A percentile compares a stretch with the other conserved stretches of the same genome.
phyloP scores from a whole-genome alignment of 2,329 filamentous ascomycete species.

The Cercospora sp. region DNA sequence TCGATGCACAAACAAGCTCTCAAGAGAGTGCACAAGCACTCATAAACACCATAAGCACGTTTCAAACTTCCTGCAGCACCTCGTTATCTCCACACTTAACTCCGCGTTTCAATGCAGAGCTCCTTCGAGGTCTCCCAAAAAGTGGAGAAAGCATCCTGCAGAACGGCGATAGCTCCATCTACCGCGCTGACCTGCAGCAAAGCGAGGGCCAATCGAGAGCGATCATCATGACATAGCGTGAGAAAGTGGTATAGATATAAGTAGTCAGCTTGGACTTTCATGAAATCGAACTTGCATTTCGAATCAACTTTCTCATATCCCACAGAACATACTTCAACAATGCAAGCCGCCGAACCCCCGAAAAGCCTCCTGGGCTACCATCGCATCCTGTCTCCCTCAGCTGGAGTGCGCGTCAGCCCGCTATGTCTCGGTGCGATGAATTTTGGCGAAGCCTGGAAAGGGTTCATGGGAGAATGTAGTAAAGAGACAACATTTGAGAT shows the following conservation, averaged over 20 bases:
- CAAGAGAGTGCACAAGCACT: background rate
- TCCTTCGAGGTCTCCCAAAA: background rate
- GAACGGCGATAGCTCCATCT: background rate
- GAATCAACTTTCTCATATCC: background rate
- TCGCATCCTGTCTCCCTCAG: slow-evolving; percentile 51
- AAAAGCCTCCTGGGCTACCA: slow-evolving; percentile 34
- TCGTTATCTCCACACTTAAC: background rate
- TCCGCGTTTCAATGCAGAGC: background rate
- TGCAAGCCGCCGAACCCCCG: background rate
- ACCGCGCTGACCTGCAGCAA: background rate
- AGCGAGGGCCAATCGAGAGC: background rate
- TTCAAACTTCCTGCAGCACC: background rate
- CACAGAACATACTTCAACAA: background rate
- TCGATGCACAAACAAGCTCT: background rate
- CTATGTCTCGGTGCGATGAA: slow-evolving; percentile 58
- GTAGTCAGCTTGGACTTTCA: background rate
- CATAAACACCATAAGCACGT: no score
- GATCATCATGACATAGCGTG: background rate
- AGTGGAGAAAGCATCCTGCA: background rate
- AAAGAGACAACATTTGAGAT: slow-evolving; percentile 38
- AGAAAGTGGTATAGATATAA: background rate
- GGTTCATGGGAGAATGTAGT: slow-evolving; percentile 34
- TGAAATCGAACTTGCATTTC: background rate
- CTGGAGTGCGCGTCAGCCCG: slow-evolving; percentile 53
- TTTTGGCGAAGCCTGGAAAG: slow-evolving; percentile 53